Evolutionary conservation across 2,329 filamentous ascomycete genomes (phyloP).

Genomic region (Neonectria sp.): DNA sequence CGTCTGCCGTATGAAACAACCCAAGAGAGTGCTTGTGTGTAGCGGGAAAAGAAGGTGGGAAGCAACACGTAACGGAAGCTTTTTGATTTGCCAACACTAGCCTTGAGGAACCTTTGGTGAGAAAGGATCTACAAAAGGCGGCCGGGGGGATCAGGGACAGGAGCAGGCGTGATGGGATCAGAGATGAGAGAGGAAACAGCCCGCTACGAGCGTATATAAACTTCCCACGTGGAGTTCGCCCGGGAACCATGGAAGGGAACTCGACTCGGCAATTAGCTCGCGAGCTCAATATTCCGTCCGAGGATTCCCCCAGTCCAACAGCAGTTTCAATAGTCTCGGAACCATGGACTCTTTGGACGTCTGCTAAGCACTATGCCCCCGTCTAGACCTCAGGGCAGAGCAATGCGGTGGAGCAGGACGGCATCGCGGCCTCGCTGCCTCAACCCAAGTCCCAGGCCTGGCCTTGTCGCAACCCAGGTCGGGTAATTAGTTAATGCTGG

Average conservation of each 20-base stretch:
- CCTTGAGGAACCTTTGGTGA: not conserved
- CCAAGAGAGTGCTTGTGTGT: not conserved
- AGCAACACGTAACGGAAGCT: not conserved
- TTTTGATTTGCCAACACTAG: not conserved
- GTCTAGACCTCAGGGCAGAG: not conserved
- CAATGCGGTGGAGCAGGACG: not conserved
- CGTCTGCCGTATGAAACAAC: not conserved
- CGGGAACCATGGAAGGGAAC: not conserved
- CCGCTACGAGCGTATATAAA: not conserved
- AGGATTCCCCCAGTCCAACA: not conserved
- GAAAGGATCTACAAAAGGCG: not conserved
- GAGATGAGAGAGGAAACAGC: not conserved
- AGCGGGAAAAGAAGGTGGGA: not conserved
- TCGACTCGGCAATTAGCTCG: not conserved
- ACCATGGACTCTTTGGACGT: not conserved
- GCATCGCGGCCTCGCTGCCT: not conserved
- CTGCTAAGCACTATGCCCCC: not conserved
- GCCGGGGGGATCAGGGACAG: conserved; percentile 1
- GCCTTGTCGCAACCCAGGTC: not conserved
- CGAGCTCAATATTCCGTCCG: not conserved
- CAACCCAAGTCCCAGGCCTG: not conserved
- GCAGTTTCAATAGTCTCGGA: not conserved
- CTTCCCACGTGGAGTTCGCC: not conserved
- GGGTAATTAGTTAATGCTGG: not conserved
- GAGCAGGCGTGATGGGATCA: not conserved